Percentiles rank a stretch among this genome's conserved stretches.
phyloP scores from a whole-genome alignment of 495 filamentous ascomycete species.

The Aspergillus kassunensis region DNA sequence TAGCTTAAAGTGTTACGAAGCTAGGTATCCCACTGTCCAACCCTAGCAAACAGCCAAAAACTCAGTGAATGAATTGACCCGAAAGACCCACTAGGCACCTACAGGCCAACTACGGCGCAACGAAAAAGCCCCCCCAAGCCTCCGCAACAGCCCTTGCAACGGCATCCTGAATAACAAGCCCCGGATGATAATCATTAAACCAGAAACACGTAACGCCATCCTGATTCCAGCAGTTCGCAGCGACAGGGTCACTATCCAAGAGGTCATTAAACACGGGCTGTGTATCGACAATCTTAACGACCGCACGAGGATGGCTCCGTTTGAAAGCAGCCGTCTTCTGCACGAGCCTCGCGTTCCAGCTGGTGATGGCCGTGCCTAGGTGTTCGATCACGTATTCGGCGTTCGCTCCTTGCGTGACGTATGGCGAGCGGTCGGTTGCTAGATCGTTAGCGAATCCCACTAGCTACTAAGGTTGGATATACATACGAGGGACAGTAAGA shows the following conservation, averaged over 20 bases:
- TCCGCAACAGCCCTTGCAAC: conserved; percentile 10
- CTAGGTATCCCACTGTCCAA: too few species aligned
- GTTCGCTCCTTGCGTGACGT: conserved; percentile 1
- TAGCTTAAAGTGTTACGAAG: too few species aligned
- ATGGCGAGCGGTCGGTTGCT: conserved; percentile 9
- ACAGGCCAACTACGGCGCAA: too few species aligned
- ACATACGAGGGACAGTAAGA: conserved; percentile 7
- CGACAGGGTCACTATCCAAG: conserved; percentile 2
- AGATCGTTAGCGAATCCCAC: background rate
- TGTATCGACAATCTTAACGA: conserved; percentile 8
- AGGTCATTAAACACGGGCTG: conserved; percentile 9
- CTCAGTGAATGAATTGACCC: too few species aligned
- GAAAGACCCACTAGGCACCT: too few species aligned
- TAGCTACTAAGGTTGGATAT: too few species aligned
- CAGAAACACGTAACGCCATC: conserved; percentile 12
- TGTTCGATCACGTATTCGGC: conserved; percentile 5
- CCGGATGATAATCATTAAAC: conserved; percentile 14
- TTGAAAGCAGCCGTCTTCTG: background rate
- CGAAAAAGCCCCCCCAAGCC: conserved; percentile 7
- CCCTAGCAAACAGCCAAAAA: too few species aligned
- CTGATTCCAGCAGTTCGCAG: conserved; percentile 5
- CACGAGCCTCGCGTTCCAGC: conserved; percentile 2
- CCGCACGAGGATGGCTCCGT: background rate
- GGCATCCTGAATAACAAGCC: conserved; percentile 10
- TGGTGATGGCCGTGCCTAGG: background rate